A percentile compares a stretch with the other conserved stretches of the same genome.
Conservation (phyloP, 148 eudicot species). For the Amaranthus cruentus region DNA sequence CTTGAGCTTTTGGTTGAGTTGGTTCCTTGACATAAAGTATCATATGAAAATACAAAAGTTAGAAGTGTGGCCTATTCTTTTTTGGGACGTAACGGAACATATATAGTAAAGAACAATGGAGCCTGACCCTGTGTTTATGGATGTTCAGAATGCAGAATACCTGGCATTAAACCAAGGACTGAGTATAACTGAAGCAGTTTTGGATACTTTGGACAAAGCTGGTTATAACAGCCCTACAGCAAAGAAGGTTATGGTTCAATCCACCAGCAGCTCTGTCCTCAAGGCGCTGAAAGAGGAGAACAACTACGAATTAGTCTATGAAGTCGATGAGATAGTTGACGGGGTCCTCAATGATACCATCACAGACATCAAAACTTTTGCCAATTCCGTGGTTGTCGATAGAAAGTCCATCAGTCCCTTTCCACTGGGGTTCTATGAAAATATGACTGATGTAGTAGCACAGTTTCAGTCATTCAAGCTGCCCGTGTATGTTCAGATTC, state of each 20-base stretch:
- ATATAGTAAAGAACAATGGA: not conserved
- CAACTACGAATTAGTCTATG: constrained; percentile 63
- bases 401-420: constrained; percentile 56
- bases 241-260: constrained; percentile 68
- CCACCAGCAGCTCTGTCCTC: constrained; percentile 65
- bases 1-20: too few species aligned
- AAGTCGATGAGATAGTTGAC: constrained; percentile 47
- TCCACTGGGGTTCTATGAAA: constrained; percentile 26
- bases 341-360: constrained; percentile 50
- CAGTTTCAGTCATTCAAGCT: constrained; percentile 58
- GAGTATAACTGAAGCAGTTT: constrained; percentile 58
- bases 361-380: constrained; percentile 56
- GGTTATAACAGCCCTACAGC: constrained; percentile 36
- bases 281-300: constrained; percentile 38
- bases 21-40: too few species aligned
- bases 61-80: too few species aligned
- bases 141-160: constrained; percentile 72
- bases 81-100: not conserved
- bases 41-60: too few species aligned
- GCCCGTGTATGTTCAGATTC: constrained; percentile 49
- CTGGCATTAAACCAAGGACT: constrained; percentile 60
- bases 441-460: constrained; percentile 44
- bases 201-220: constrained; percentile 41
- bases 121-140: not conserved
- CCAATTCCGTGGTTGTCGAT: constrained; percentile 55